A percentile compares a stretch with the other conserved stretches of the same genome.
phyloP scores from a whole-genome alignment of 139 green algal genomes.

The Gonium pectorale region DNA sequence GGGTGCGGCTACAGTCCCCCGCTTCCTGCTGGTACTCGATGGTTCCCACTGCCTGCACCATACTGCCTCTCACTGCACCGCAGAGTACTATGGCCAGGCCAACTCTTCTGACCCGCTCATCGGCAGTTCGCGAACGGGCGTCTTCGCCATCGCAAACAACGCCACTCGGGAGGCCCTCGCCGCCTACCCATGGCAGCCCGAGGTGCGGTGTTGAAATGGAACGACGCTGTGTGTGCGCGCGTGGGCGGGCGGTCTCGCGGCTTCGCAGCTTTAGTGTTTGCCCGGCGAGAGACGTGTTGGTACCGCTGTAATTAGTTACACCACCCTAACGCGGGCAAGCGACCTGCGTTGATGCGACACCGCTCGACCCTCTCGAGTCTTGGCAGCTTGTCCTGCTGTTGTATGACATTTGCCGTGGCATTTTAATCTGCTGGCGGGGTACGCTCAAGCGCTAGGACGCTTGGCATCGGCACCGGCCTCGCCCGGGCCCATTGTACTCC shows the following conservation, averaged over 20 bases:
- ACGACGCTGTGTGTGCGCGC: not conserved
- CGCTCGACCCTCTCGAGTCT: not conserved
- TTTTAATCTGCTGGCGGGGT: too few relatives aligned
- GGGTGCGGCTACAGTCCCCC: too few relatives aligned
- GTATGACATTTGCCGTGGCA: too few relatives aligned
- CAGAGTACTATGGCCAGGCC: constrained; percentile 44
- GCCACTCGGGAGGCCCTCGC: constrained; percentile 43
- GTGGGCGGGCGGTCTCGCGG: not conserved
- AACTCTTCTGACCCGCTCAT: constrained; percentile 38
- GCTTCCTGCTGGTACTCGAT: too few relatives aligned
- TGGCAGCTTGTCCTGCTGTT: not conserved
- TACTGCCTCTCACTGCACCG: too few relatives aligned
- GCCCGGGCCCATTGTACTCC: too few relatives aligned
- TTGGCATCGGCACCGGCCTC: too few relatives aligned
- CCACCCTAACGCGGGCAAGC: too few relatives aligned
- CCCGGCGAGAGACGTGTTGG: not conserved
- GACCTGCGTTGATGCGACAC: not conserved
- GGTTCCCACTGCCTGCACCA: too few relatives aligned
- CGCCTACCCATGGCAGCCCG: constrained; percentile 53
- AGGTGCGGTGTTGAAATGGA: constrained; percentile 5
- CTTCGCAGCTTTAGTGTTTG: not conserved
- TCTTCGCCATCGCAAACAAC: constrained; percentile 59
- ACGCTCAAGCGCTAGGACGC: too few relatives aligned
- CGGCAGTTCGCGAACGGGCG: constrained; percentile 34
- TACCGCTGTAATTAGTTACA: too few relatives aligned